Conservation (phyloP, 805 yeast species). For the Pichia insulana region DNA sequence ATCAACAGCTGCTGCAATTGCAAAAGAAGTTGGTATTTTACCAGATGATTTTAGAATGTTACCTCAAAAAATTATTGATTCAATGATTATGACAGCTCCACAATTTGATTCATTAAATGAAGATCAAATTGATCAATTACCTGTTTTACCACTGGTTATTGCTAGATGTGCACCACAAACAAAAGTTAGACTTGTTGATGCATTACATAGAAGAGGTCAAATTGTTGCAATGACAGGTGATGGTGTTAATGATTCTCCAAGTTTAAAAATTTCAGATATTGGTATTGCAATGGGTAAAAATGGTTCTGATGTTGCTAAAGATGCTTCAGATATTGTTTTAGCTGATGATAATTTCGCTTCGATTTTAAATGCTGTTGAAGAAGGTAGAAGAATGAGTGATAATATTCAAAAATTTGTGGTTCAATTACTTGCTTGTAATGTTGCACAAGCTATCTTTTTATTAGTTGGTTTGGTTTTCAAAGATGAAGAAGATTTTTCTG, state of each 20-base stretch:
- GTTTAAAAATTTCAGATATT: slow-evolving; percentile 67
- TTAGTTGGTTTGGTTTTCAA: slow-evolving; percentile 68
- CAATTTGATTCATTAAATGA: slow-evolving; percentile 60
- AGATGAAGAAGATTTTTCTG: slow-evolving; percentile 56
- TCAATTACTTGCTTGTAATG: slow-evolving; percentile 65
- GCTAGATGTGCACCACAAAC: slow-evolving; percentile 82
- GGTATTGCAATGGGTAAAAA: slow-evolving; percentile 81
- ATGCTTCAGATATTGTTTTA: slow-evolving; percentile 68
- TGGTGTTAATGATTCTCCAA: slow-evolving; percentile 77
- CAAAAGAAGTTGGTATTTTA: slow-evolving; percentile 70
- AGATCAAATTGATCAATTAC: slow-evolving; percentile 50
- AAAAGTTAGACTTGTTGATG: slow-evolving; percentile 74
- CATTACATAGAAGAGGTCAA: slow-evolving; percentile 52
- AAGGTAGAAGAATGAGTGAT: slow-evolving; percentile 71
- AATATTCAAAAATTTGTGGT: slow-evolving; percentile 72
- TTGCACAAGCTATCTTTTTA: slow-evolving; percentile 59
- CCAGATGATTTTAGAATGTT: slow-evolving; percentile 53
- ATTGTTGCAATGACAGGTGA: slow-evolving; percentile 80
- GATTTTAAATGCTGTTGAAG: slow-evolving; percentile 68
- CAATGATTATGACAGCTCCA: slow-evolving; percentile 69
- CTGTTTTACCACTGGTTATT: slow-evolving; percentile 65
- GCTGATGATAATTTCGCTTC: slow-evolving; percentile 76
- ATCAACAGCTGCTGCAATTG: slow-evolving; percentile 71
- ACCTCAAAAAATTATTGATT: slow-evolving; percentile 43
- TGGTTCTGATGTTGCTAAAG: slow-evolving; percentile 81